phyloP scores from a whole-genome alignment of 2,329 filamentous ascomycete species.

The Gremmenia infestans region DNA sequence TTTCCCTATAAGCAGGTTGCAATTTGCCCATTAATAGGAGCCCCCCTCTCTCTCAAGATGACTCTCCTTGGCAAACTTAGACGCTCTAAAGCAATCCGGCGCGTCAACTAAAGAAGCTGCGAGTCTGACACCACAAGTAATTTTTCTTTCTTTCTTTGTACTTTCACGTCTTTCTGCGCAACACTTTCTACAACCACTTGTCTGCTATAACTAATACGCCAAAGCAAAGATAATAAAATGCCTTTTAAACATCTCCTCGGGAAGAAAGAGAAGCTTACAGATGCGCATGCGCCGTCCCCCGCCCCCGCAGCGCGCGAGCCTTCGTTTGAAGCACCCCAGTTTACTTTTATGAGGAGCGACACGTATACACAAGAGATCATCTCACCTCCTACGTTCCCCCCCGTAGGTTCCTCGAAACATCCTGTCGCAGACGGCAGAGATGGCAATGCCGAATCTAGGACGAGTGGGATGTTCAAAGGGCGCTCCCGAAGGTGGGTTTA shows the following conservation, averaged over 20 bases:
- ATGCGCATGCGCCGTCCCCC: slow-evolving; percentile 28
- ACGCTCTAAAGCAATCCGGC: slow-evolving; percentile 20
- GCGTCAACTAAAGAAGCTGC: slow-evolving; percentile 13
- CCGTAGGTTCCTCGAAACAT: slow-evolving; percentile 32
- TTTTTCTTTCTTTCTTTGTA: not conserved
- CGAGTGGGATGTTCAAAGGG: slow-evolving; percentile 29
- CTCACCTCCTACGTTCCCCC: slow-evolving; percentile 53
- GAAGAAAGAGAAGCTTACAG: slow-evolving; percentile 53
- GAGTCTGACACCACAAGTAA: not conserved
- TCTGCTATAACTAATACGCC: not conserved
- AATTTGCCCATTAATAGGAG: not conserved
- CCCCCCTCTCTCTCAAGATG: slow-evolving; percentile 5
- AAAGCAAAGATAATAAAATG: slow-evolving; percentile 38
- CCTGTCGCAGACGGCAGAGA: slow-evolving; percentile 4
- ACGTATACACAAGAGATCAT: slow-evolving; percentile 77
- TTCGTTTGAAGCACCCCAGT: slow-evolving; percentile 47
- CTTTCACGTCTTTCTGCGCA: not conserved
- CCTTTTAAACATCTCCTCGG: slow-evolving; percentile 56
- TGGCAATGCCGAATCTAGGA: slow-evolving; percentile 23
- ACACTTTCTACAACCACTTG: slow-evolving; percentile 5
- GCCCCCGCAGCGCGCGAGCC: slow-evolving; percentile 25
- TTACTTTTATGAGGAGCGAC: slow-evolving; percentile 83
- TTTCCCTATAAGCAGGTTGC: not conserved
- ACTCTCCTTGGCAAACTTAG: slow-evolving; percentile 10
- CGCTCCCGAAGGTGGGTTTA: slow-evolving; percentile 31